Evolutionary conservation across 495 filamentous ascomycete genomes (phyloP), one percentile per base, ranked within the genome.

Genomic region (Penicillium dipodomyicola): DNA sequence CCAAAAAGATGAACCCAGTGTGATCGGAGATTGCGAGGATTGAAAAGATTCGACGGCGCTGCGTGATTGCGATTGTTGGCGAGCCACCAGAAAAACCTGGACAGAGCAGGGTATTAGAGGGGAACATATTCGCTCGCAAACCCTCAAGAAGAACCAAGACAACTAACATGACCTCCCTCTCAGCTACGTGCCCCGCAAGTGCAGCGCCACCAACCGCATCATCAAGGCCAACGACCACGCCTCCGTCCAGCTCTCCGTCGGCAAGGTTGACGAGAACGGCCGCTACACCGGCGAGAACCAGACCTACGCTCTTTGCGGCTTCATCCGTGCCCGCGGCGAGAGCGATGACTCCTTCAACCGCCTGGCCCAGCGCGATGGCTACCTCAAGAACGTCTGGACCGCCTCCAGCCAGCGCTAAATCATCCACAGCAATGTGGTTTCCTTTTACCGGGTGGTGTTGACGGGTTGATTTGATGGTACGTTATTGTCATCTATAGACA

Each of bases 161-260:
- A 49, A 60, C 57, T 71, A 68, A 72, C 68, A 58, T 58, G 10
- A 29, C 10, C 46, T 33, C 46, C 49, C 52, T 57, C 27, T 32
- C 30, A 96, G 91, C 77, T 97, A 97, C 84, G 91, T 97, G 82
- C 93, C 95, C 77, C 91, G 94, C 84, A 99, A 93, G 85, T 93
- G 90, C 88, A 88, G 84, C 76, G 90, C 90, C 69, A 93, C 90
- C 77, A 89, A 89, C 87, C 86, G 90, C 78, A 96, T 97, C 85
- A 96, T 97, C 86, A 96, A 96, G 83, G 90, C 94, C 81, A 96
- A 97, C 80, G 94, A 95, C 80, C 90, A 95, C 82, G 90, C 89
- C 66, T 92, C 88, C 53, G 92, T 92, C 65, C 89, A 96, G 82
- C 88, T 96, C 46, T 78, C 86, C 65, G 82, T 96, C 73, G 91